phyloP scores from a whole-genome alignment of 441 rosid species.

The Erodium texanum region DNA sequence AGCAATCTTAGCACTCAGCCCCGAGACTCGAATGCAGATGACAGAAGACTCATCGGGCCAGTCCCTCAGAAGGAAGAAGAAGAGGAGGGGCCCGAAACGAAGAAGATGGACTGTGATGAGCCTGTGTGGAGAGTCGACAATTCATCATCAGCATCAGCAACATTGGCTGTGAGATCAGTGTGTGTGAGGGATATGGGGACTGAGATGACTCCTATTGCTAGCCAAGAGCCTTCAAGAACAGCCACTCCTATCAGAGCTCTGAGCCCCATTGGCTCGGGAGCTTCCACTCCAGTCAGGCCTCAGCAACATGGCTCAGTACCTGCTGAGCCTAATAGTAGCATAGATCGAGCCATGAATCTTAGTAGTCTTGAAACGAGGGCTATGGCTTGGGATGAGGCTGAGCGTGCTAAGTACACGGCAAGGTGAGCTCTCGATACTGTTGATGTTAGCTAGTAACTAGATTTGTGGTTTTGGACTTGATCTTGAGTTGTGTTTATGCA shows the following conservation, averaged over 20 bases:
- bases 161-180: constrained; percentile 47
- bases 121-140: constrained; percentile 52
- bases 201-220: constrained; percentile 88
- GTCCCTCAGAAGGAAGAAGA: constrained; percentile 51
- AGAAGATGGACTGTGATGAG: constrained; percentile 58
- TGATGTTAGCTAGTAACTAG: constrained; percentile 20
- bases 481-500: no score
- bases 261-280: constrained; percentile 73
- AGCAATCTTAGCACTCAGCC: constrained; percentile 39
- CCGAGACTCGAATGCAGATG: constrained; percentile 81
- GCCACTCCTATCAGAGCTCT: constrained; percentile 73
- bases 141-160: constrained; percentile 24
- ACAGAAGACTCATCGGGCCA: constrained; percentile 71
- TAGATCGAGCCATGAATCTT: constrained; percentile 32
- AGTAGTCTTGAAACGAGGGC: constrained; percentile 63
- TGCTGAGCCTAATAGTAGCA: constrained; percentile 16
- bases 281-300: constrained; percentile 52
- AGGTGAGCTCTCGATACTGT: constrained; percentile 33
- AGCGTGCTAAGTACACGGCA: constrained; percentile 81
- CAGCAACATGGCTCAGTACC: no score
- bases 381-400: constrained; percentile 87
- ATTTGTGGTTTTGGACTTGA: no score
- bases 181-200: constrained; percentile 95
- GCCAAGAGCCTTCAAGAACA: constrained; percentile 91
- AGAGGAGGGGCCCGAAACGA: constrained; percentile 39